Base-by-base conservation (phyloP, 257 asterid species). In the Nicotiana paniculata region DNA sequence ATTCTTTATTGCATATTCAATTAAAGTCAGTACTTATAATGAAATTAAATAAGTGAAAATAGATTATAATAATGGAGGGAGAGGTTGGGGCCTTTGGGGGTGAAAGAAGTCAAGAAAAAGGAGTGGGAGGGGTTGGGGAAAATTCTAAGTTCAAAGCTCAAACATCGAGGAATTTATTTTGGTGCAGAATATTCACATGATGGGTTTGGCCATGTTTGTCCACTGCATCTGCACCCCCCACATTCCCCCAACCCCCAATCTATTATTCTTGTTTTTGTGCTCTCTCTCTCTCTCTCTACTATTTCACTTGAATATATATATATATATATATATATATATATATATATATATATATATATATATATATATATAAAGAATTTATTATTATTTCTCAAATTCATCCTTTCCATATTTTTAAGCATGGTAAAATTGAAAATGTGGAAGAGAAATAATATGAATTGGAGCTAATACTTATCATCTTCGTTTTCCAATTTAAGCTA, bases 141-240 rank as follows among this genome's bases (percentile, higher is more conserved):
- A 9, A 35, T 37, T 68, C 77, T 37, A 35, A 9, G 76, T 68
- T 68, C 92, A 92, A 89, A 87, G 92, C 92, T 90, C 97, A 59
- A 82, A 57, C 63, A 86, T 74, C 95, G 64, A 92, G 81, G 88
- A 64, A 70, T 86, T 77, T 57, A 80, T 85, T 68, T 37, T 39
- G n/a, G 57, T 69, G 86, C 91, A 89, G 90, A 87, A 85, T 67
- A 16, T 82, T 89, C 91, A 90, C 93, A 84, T 89, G 95, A 81
- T 55, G 43, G 54, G 82, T 68, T 62, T 67, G 70, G 80, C 61
- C 11, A 13, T 46, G 37, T 61, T 77, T 67, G 81, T 46, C 85
- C 85, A 37, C 77, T 64, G 77, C 81, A 21, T 37, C 85, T 48
- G 74, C 77, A 33, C 59, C 66, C 77, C 62, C 57, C 79, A 28